Base-by-base conservation (phyloP, 306 rosid species). In the Aeschynomene evenia region DNA sequence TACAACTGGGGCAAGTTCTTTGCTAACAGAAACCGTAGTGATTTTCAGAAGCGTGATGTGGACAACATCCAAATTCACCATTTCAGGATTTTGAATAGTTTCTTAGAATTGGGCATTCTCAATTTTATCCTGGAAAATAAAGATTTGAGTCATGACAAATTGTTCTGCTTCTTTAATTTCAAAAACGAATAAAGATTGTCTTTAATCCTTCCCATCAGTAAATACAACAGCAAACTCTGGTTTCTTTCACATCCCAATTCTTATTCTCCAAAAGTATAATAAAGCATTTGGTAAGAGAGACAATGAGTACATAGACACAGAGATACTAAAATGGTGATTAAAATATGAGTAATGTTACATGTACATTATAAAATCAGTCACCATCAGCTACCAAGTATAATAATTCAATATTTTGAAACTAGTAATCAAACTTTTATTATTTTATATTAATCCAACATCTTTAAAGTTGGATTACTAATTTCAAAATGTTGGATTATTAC, bases 31-130 rank as follows among this genome's bases (percentile, higher is more conserved):
- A 84, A 79, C 68, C 88, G 87, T 21, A 85, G 96, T 79, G 88
- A 91, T 81, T 83, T 83, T 83, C 69, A 80, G 79, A 91, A 88
- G 59, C 89, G 63, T 13, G 73, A 81, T 23, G 88, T 80, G 21
- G 91, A 91, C 68, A 91, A 91, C 69, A 75, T 91, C 73, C 93
- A 88, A 79, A 88, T 91, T 77, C 68, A 50, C 42, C 88, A 80
- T 75, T 87, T 87, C 74, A 82, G 56, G 52, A 77, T 68, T 68
- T 19, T 50, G 39, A 39, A 67, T 56, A 71, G 69, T 15, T 57
- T 9, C 6, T 8, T 63, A 2, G 11, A 7, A 21, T 42, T 63
- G n/a, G 34, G 1, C 13, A 24, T 36, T 73, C 59, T 65, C 66
- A 64, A 5, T 26, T 26, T 36, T 31, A 62, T 21, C 33, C 13